Evolutionary conservation across 306 rosid genomes (phyloP), one percentile per base, ranked within the genome.

Genomic region (Dalbergia cultrata): DNA sequence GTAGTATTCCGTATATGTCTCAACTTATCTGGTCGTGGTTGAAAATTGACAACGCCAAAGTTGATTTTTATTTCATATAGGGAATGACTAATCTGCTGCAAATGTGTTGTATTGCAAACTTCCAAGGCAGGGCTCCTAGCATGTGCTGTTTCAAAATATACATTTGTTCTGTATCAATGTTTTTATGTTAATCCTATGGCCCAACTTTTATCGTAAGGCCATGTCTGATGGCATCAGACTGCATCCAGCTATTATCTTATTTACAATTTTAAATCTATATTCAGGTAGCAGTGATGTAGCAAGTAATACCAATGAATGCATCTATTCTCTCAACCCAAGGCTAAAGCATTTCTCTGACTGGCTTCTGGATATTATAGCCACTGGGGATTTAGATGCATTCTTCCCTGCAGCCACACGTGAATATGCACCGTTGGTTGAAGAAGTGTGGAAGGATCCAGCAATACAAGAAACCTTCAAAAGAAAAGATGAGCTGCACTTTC

Each of bases 321-420:
- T 87, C 65, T 96, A 96, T 87, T 92, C 97, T 53, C 94, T 96
- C 90, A 96, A 96, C 90, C 92, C 98, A 16, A 87, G 91, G 84
- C 86, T 96, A 80, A 96, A 96, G 85, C 97, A 93, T 87, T 96
- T 96, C 86, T 96, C 99, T 53, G 97, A 96, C 81, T 96, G 99
- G 99, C 93, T 96, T 58, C 85, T 96, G 69, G 99, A 96, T 76
- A 96, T 96, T 70, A 96, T 96, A 64, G 98, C 99, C 45, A 96
- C 99, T 4, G 98, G 99, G 73, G 99, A 96, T 87, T 86, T 96
- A 84, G 98, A 96, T 73, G 98, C 99, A 56, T 96, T 96, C 88
- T 96, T 96, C 81, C 98, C 99, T 70, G 99, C 99, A 63, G 98
- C 99, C 54, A 96, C 99, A 9, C 99, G 98, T 1, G 99, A 96